Evolutionary conservation across 805 yeast species (phyloP).

Genomic region (Wickerhamomyces pijperi): DNA sequence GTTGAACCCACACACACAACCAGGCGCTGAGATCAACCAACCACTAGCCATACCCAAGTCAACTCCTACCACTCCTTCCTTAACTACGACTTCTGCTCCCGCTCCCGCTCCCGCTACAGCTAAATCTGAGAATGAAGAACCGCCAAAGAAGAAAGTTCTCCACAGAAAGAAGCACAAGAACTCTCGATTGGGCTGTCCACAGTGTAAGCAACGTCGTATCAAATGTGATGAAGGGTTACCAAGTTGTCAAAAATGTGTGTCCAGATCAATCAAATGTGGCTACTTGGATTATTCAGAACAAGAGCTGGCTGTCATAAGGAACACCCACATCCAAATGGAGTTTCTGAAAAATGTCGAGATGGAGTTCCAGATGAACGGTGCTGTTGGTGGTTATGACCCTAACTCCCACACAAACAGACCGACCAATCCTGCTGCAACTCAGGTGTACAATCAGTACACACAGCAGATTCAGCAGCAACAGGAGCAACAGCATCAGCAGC

Average conservation of each 20-base stretch:
- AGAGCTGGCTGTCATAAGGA: slow-evolving; percentile 6
- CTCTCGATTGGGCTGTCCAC: slow-evolving; percentile 45
- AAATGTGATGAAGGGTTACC: slow-evolving; percentile 57
- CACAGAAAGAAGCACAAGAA: slow-evolving; percentile 48
- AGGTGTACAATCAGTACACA: neutral
- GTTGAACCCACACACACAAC: too few relatives aligned
- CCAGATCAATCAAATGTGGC: slow-evolving; percentile 13
- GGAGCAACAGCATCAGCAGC: too few relatives aligned
- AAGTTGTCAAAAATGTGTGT: slow-evolving; percentile 36
- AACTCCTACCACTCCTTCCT: too few relatives aligned
- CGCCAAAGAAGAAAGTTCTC: slow-evolving; percentile 1
- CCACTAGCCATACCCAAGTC: too few relatives aligned
- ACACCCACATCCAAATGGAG: slow-evolving; percentile 4
- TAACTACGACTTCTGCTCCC: too few relatives aligned
- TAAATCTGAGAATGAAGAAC: too few relatives aligned
- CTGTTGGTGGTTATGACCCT: neutral
- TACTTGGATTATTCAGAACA: slow-evolving; percentile 10
- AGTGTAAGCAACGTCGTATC: slow-evolving; percentile 47
- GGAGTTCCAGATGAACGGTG: neutral
- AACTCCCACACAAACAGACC: too few relatives aligned
- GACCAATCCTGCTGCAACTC: neutral
- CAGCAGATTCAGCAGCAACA: neutral
- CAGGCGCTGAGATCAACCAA: too few relatives aligned
- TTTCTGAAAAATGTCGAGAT: neutral
- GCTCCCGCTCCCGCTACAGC: too few relatives aligned